These are phyloP conservation scores for Colletotrichum magnum DNA, from an alignment of 2,329 filamentous ascomycete genomes.

Conservation along the genomic window DNA sequence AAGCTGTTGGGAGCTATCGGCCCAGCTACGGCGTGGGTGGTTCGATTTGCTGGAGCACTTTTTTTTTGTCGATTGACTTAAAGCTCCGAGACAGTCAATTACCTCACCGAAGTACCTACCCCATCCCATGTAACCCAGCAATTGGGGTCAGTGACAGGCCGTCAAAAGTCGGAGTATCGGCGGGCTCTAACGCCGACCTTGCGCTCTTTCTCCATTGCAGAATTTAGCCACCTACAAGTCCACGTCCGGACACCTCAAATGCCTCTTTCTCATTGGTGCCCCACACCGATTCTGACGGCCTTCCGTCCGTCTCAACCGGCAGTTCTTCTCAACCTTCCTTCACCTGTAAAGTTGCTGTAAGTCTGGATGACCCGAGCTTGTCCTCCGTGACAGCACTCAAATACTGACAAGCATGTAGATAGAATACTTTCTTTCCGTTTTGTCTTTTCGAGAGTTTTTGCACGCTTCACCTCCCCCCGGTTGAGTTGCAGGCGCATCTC, in stretches of 20 bases:
- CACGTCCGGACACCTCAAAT: not conserved
- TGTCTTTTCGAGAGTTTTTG: not conserved
- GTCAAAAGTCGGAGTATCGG: constrained; percentile 25
- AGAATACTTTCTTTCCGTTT: not conserved
- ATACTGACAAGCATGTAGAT: not conserved
- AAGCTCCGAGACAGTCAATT: constrained; percentile 22
- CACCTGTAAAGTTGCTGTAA: not conserved
- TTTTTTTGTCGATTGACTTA: constrained; percentile 2
- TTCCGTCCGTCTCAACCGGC: not conserved
- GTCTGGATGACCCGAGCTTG: constrained; percentile 1
- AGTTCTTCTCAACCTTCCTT: constrained; percentile 1
- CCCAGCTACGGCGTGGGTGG: constrained; percentile 19
- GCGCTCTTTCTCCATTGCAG: not conserved
- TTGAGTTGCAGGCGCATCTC: not conserved
- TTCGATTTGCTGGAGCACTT: constrained; percentile 25
- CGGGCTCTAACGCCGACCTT: constrained; percentile 28
- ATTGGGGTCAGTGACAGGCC: not conserved
- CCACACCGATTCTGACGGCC: not conserved
- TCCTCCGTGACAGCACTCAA: not conserved
- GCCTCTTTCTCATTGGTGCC: constrained; percentile 2
- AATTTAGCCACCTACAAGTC: no score
- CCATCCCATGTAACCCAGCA: not conserved
- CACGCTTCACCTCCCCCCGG: not conserved
- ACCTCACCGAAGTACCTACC: constrained; percentile 20
- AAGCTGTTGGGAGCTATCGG: constrained; percentile 24